Evolutionary conservation across 257 asterid species (phyloP).

Genomic region (Solanum dulcamara): DNA sequence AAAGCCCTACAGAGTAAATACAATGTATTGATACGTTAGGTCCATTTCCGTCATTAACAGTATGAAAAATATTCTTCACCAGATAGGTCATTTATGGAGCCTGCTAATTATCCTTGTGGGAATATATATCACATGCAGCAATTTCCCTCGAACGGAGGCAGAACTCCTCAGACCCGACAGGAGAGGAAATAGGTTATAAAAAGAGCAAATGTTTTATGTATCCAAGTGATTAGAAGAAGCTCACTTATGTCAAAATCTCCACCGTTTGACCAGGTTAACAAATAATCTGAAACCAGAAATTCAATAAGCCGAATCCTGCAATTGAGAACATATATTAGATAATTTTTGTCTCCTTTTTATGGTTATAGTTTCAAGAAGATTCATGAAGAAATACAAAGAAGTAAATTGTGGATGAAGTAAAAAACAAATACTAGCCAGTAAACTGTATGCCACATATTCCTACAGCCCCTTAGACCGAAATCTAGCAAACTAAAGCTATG

Average conservation of each 20-base stretch:
- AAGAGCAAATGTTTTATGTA: neutral
- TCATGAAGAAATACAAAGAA: neutral
- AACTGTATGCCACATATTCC: neutral
- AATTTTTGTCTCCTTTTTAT: neutral
- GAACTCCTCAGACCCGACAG: neutral
- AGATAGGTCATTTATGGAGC: neutral
- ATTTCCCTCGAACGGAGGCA: neutral
- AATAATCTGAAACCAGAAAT: slow-evolving; percentile 72
- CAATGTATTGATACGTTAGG: neutral
- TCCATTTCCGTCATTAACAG: neutral
- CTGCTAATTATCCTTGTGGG: neutral
- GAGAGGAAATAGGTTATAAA: neutral
- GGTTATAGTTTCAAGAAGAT: neutral
- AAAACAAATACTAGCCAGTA: neutral
- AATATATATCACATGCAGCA: neutral
- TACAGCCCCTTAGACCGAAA: neutral
- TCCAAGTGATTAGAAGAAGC: slow-evolving; percentile 4
- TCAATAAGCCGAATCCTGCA: slow-evolving; percentile 94
- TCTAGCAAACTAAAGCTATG: neutral
- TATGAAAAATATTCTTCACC: neutral
- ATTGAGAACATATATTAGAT: slow-evolving; percentile 5
- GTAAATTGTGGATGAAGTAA: neutral
- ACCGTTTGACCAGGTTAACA: slow-evolving; percentile 53
- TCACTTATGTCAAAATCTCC: slow-evolving; percentile 55
- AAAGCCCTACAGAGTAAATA: slow-evolving; percentile 34